Percentiles rank a stretch among this genome's conserved stretches.
phyloP scores from a whole-genome alignment of 345 rosid genomes.

The Eucalyptus victrix region DNA sequence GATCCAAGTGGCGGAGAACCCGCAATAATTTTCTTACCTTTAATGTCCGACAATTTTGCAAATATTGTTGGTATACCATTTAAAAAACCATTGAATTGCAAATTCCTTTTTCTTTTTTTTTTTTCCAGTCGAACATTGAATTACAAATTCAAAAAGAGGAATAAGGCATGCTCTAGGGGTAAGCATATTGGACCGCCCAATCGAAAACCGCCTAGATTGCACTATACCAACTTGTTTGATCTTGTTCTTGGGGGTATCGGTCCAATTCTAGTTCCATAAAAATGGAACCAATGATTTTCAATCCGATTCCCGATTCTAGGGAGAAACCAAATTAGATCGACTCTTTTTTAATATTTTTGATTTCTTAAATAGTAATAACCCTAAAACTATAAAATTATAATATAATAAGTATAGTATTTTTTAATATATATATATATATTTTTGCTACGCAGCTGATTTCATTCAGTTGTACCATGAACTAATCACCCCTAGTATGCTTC shows the following conservation, averaged over 20 bases:
- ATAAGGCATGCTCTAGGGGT: too few relatives aligned
- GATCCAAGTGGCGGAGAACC: background rate
- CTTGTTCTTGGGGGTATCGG: rapidly evolving
- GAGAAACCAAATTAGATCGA: rapidly evolving
- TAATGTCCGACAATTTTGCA: background rate
- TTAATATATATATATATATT: too few relatives aligned
- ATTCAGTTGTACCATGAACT: rapidly evolving
- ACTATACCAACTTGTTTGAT: rapidly evolving
- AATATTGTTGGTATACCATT: background rate
- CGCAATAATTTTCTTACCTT: background rate
- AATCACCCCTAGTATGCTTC: too few relatives aligned
- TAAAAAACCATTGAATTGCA: background rate
- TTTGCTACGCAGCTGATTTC: too few relatives aligned
- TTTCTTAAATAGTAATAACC: too few relatives aligned
- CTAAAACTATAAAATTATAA: too few relatives aligned
- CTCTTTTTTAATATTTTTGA: too few relatives aligned
- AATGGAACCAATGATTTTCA: too few relatives aligned
- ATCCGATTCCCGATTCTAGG: rapidly evolving
- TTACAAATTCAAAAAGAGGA: too few relatives aligned
- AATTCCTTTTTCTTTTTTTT: background rate
- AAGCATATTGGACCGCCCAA: rapidly evolving
- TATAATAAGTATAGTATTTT: too few relatives aligned
- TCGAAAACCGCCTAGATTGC: rapidly evolving
- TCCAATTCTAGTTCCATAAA: rapidly evolving
- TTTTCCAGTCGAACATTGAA: too few relatives aligned